Evolutionary conservation across 331 rosid species (phyloP), one percentile per base, ranked within the genome.

Genomic region (Phaseolus coccineus): DNA sequence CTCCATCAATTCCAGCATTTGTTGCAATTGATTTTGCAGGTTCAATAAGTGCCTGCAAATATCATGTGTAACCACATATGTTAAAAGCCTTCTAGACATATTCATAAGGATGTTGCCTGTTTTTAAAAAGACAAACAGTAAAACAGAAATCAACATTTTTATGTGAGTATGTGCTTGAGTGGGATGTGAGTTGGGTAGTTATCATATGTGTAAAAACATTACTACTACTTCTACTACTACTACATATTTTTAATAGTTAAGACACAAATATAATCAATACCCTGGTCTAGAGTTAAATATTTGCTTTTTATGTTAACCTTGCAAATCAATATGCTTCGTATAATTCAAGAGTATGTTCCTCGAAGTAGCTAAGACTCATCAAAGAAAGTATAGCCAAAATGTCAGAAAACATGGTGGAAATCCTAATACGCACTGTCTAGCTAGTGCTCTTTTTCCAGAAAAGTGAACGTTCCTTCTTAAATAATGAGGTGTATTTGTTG

Each of bases 1-100:
- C 97, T 82, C 99, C 99, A 76, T 95, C 98, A 19, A 71, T 87
- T 76, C 99, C 99, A 2, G 98, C 93, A 82, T 95, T 95, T 31
- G 81, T 37, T 40, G 99, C 96, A 83, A 95, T 95, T 57, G 89
- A 83, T 84, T 89, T 93, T 80, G 94, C 86, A 69, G 99, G 99
- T 83, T 91, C 97, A 69, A 93, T 82, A 69, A 95, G 92, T 70
- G 99, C 97, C 99, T 95, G 92, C 77, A 74, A 55, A 65, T 65
- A 48, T 69, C 65, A 73, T 35, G 68, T n/a, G 52, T 67, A 88
- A 62, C 52, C 31, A 5, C 5, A 76, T 42, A 64, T 14, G 50
- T 66, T 31, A 37, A 86, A 19, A 22, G 66, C 67, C 31, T 72
- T 77, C 55, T 48, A 71, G 37, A 58, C 39, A 77, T 57, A 64